Evolutionary conservation across 2,329 filamentous ascomycete genomes (phyloP), one percentile per base, ranked within the genome.

Genomic region (Myotisia sp.): DNA sequence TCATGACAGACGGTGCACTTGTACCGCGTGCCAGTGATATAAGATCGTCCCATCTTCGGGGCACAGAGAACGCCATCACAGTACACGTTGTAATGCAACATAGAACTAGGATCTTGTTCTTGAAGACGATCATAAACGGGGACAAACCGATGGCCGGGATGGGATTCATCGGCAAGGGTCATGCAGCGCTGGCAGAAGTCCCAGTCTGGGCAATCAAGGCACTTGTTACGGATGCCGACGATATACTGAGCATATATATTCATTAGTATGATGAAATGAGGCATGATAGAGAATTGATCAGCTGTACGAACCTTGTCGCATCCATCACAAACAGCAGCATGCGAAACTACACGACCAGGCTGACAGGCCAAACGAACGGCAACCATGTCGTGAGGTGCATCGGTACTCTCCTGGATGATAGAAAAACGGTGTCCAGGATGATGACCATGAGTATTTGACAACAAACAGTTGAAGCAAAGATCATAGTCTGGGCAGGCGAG

Each of bases 1-100:
- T 98, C 86, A 51, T 92, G 70, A 65, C 90, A 98, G 37, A 98
- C 79, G 34, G 87, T 83, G 54, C 90, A 98, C 74, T 98, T 98
- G 71, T 90, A 98, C 43, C 90, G 82, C 40, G 79, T 71, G 33
- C 90, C 92, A 35, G 70, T 68, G 49, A 98, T 94, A 64, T 72
- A 67, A 51, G 65, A 53, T 12, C 48, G 42, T 5, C 26, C 16
- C 7, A 46, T 36, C 53, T 67, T 54, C 45, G 58, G 46, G 48
- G 67, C 47, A 70, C 90, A 98, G 27, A 93, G 69, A 16, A 86
- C 86, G 1, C 90, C 90, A 55, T 98, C 90, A 52, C 90, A 98
- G 68, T 80, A 92, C 52, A 95, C 87, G 38, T 86, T 87, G 42
- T 69, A 67, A 54, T 98, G 90, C 26, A 74, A 67, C n/a, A n/a